Percentiles rank a stretch among this genome's conserved stretches.
Conservation (phyloP, 1,284 basidiomycete genomes). For the Thelephora terrestris region DNA sequence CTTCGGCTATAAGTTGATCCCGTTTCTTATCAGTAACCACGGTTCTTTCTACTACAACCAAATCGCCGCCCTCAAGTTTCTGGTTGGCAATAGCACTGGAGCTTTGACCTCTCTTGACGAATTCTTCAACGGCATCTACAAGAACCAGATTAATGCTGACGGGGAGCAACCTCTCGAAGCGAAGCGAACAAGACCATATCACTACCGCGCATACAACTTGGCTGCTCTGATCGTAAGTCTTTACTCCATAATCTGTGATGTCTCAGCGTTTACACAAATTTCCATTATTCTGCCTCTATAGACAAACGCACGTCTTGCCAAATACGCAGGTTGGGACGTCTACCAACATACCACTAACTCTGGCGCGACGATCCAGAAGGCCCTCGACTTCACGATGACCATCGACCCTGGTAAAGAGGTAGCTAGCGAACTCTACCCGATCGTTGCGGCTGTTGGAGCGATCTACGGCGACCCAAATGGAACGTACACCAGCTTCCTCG, state of each 20-base stretch:
- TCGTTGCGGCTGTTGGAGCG: constrained; percentile 40
- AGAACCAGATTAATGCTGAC: constrained; percentile 26
- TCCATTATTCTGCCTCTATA: constrained; percentile 14
- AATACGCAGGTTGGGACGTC: constrained; percentile 31
- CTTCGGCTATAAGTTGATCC: neutral
- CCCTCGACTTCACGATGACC: constrained; percentile 44
- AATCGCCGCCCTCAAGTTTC: constrained; percentile 25
- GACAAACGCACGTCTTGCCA: constrained; percentile 45
- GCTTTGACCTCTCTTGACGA: constrained; percentile 23
- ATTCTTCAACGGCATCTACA: constrained; percentile 27
- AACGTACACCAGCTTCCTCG: constrained; percentile 37
- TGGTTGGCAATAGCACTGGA: constrained; percentile 22
- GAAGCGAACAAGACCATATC: constrained; percentile 48
- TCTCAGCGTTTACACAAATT: constrained; percentile 1
- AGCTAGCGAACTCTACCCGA: constrained; percentile 14
- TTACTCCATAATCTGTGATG: constrained; percentile 9
- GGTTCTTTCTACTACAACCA: constrained; percentile 27
- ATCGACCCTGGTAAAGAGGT: constrained; percentile 12
- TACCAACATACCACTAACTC: constrained; percentile 39
- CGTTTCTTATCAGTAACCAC: constrained; percentile 23
- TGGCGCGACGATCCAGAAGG: constrained; percentile 45
- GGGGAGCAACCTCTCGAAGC: constrained; percentile 51
- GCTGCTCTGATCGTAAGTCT: constrained; percentile 48
- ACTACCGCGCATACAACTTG: constrained; percentile 57
- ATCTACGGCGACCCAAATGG: constrained; percentile 44